Percentiles rank a stretch among this genome's conserved stretches.
Evolutionary conservation across 148 eudicot species (phyloP).

Genomic region (Beta vulgaris): DNA sequence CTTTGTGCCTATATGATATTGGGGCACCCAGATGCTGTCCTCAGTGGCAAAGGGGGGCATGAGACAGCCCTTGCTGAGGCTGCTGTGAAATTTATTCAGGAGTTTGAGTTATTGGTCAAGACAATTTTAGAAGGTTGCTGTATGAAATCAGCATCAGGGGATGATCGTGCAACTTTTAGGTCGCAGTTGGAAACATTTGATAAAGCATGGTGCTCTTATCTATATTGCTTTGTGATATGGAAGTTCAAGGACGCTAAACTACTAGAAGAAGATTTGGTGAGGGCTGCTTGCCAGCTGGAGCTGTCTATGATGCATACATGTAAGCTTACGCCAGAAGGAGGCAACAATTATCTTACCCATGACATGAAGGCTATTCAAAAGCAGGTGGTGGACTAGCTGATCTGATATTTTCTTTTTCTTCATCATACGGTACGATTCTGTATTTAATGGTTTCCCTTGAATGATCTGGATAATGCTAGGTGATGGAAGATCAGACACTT

Average conservation of each 20-base stretch:
- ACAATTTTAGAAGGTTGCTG: constrained; percentile 46
- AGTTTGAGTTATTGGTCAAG: constrained; percentile 62
- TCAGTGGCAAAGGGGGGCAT: constrained; percentile 77
- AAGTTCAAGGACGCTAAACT: constrained; percentile 85
- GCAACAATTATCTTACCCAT: constrained; percentile 59
- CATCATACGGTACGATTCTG: no score
- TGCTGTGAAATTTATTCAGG: constrained; percentile 70
- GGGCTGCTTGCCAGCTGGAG: constrained; percentile 95
- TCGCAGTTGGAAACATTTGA: constrained; percentile 83
- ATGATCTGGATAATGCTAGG: constrained; percentile 37
- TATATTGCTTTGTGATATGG: constrained; percentile 88
- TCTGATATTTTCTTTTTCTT: neutral
- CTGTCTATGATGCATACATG: constrained; percentile 95
- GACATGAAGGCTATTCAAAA: constrained; percentile 92
- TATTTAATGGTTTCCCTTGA: neutral
- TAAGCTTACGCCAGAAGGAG: constrained; percentile 71
- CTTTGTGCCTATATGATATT: constrained; percentile 94
- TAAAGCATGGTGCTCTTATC: constrained; percentile 89
- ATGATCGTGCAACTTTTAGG: constrained; percentile 42
- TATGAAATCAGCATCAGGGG: constrained; percentile 18
- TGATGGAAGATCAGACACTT: constrained; percentile 77
- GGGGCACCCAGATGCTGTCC: constrained; percentile 95
- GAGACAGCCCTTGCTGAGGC: constrained; percentile 74
- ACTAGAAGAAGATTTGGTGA: constrained; percentile 91
- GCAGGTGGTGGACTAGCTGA: constrained; percentile 48